A percentile compares a stretch with the other conserved stretches of the same genome.
phyloP scores from a whole-genome alignment of 306 rosid genomes.

The Arachis stenosperma region DNA sequence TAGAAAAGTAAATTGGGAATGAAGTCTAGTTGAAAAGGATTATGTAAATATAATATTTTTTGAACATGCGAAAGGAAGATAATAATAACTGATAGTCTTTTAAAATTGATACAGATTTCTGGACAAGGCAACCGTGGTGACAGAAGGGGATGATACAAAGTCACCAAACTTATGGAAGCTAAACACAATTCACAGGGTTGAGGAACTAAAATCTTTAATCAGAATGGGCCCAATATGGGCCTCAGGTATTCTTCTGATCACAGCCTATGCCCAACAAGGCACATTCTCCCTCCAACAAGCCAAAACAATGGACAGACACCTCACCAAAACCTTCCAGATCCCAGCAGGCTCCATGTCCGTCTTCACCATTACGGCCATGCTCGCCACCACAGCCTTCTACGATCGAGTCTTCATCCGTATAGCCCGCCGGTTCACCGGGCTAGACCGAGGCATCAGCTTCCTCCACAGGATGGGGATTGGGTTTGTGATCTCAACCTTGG shows the following conservation, averaged over 20 bases:
- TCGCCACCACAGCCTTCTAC: slow-evolving; percentile 68
- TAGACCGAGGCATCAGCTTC: slow-evolving; percentile 85
- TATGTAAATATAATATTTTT: too few relatives aligned
- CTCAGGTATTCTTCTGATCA: slow-evolving; percentile 80
- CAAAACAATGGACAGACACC: slow-evolving; percentile 77
- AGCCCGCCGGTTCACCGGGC: slow-evolving; percentile 70
- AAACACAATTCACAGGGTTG: slow-evolving; percentile 84
- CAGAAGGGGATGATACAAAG: slow-evolving; percentile 56
- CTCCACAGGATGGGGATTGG: slow-evolving; percentile 91
- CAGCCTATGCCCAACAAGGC: slow-evolving; percentile 88
- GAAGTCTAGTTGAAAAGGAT: background rate
- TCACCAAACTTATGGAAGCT: slow-evolving; percentile 81
- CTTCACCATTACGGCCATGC: slow-evolving; percentile 72
- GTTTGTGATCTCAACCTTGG: slow-evolving; percentile 64
- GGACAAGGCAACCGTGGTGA: slow-evolving; percentile 81
- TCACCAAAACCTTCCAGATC: slow-evolving; percentile 65
- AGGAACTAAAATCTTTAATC: slow-evolving; percentile 78
- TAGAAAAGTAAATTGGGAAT: background rate
- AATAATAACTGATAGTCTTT: background rate
- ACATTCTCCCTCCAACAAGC: slow-evolving; percentile 90
- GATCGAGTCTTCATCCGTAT: slow-evolving; percentile 69
- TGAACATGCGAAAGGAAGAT: background rate
- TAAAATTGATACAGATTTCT: slow-evolving; percentile 58
- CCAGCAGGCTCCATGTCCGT: slow-evolving; percentile 95
- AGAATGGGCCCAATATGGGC: slow-evolving; percentile 99